Percentiles rank a stretch among this genome's conserved stretches.
Conservation (phyloP, 2,329 filamentous ascomycete species). For the Coniochaeta hoffmannii region DNA sequence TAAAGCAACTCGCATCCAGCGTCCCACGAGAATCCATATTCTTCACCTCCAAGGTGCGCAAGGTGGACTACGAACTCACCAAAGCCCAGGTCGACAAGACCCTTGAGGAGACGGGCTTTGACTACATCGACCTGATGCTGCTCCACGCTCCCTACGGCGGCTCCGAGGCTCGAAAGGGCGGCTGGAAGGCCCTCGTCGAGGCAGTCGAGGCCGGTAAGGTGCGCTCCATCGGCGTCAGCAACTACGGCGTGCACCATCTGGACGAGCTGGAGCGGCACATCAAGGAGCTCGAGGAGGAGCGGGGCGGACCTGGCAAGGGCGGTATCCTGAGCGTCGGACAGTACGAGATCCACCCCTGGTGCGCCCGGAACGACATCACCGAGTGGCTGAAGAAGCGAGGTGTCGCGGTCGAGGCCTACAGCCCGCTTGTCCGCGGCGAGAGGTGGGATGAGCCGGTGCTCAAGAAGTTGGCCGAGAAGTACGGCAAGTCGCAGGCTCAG, state of each 20-base stretch:
- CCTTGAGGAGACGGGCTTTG: constrained; percentile 52
- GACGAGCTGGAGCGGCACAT: constrained; percentile 53
- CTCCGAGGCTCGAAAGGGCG: constrained; percentile 44
- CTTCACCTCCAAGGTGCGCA: constrained; percentile 47
- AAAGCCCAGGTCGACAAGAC: constrained; percentile 57
- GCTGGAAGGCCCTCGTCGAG: constrained; percentile 58
- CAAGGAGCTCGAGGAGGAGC: constrained; percentile 52
- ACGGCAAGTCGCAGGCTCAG: constrained; percentile 68
- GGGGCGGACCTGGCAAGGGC: constrained; percentile 54
- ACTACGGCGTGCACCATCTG: constrained; percentile 57
- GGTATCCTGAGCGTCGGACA: constrained; percentile 78
- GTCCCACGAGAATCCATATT: constrained; percentile 40
- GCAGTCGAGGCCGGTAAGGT: constrained; percentile 54
- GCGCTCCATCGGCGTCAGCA: constrained; percentile 55
- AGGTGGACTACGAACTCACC: constrained; percentile 52
- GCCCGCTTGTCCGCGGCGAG: constrained; percentile 56
- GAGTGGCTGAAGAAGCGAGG: constrained; percentile 63
- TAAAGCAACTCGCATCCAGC: constrained; percentile 23
- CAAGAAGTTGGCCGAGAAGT: constrained; percentile 58
- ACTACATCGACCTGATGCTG: constrained; percentile 61
- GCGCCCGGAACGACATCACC: constrained; percentile 69
- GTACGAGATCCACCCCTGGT: constrained; percentile 87
- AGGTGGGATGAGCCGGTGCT: constrained; percentile 64
- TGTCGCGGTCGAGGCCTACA: constrained; percentile 57
- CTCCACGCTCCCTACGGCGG: constrained; percentile 57